Evolutionary conservation across 176 grass and related monocot species (phyloP).

Genomic region (Paspalum notatum): DNA sequence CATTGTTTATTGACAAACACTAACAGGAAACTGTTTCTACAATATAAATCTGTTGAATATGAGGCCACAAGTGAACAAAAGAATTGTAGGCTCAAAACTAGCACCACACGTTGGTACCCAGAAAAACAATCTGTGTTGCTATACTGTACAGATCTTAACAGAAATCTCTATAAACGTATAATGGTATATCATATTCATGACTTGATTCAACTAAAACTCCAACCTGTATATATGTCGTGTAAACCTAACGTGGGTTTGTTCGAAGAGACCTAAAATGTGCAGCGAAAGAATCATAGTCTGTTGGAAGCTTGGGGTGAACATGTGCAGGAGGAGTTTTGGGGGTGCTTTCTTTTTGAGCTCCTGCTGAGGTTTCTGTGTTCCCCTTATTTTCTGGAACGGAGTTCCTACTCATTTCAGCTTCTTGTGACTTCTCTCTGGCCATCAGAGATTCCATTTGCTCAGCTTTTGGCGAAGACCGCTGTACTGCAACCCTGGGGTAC

Average conservation of each 20-base stretch:
- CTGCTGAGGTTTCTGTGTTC: slow-evolving; percentile 20
- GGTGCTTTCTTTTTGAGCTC: slow-evolving; percentile 46
- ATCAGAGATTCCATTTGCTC: slow-evolving; percentile 31
- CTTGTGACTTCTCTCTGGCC: slow-evolving; percentile 37
- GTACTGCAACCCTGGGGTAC: slow-evolving; percentile 42
- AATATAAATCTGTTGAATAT: slow-evolving; percentile 4
- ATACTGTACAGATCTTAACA: slow-evolving; percentile 54
- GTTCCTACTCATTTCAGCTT: slow-evolving; percentile 23
- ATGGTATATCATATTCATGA: background rate
- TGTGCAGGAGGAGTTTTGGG: slow-evolving; percentile 40
- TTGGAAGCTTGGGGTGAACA: slow-evolving; percentile 79
- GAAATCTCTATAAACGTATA: slow-evolving; percentile 19
- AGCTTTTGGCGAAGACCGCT: slow-evolving; percentile 44
- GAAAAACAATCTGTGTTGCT: slow-evolving; percentile 33
- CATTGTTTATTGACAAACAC: slow-evolving; percentile 38
- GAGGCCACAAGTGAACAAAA: slow-evolving; percentile 42
- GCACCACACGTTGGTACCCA: background rate
- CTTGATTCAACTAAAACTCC: slow-evolving; percentile 1
- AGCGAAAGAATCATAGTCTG: slow-evolving; percentile 82
- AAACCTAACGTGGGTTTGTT: slow-evolving; percentile 59
- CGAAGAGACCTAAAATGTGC: slow-evolving; percentile 86
- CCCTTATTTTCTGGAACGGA: slow-evolving; percentile 38
- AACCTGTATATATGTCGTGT: background rate
- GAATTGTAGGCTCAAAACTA: slow-evolving; percentile 33
- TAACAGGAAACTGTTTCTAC: background rate